Conservation (phyloP, 106 monocot species). For the Platanthera guangdongensis region DNA sequence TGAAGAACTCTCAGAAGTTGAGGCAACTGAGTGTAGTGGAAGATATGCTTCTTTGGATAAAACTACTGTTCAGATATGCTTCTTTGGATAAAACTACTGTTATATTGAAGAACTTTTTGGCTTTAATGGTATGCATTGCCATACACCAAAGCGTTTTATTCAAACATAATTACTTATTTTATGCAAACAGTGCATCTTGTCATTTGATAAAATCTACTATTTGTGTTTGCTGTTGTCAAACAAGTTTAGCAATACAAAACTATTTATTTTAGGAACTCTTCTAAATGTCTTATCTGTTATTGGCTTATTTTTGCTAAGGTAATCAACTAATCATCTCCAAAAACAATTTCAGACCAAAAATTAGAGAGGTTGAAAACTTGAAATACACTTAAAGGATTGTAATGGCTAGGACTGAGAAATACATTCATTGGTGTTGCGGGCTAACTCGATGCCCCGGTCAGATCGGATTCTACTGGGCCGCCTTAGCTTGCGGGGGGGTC, state of each 20-base stretch:
- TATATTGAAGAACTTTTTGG: slow-evolving; percentile 37
- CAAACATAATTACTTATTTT: background rate
- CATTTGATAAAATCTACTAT: background rate
- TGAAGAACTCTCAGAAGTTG: slow-evolving; percentile 67
- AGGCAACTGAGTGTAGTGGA: slow-evolving; percentile 32
- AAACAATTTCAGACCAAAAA: no score
- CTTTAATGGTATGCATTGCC: slow-evolving; percentile 44
- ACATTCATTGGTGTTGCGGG: no score
- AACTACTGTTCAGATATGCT: slow-evolving; percentile 7
- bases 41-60: slow-evolving; percentile 20
- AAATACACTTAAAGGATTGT: no score
- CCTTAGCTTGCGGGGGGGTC: no score
- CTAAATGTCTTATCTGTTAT: background rate
- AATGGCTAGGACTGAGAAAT: no score
- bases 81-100: slow-evolving; percentile 16
- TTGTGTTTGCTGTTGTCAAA: slow-evolving; percentile 2
- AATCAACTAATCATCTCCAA: no score
- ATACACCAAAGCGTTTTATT: background rate
- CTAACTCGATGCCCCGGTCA: no score
- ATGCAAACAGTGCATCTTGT: background rate
- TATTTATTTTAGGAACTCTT: background rate
- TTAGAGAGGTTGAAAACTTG: no score
- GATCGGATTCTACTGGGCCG: no score
- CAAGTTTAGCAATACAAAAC: background rate
- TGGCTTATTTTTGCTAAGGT: background rate